Percentiles rank a stretch among this genome's conserved stretches.
Conservation (phyloP, 192 early-diverging fungal genomes). For the Dissophora globulifera region DNA sequence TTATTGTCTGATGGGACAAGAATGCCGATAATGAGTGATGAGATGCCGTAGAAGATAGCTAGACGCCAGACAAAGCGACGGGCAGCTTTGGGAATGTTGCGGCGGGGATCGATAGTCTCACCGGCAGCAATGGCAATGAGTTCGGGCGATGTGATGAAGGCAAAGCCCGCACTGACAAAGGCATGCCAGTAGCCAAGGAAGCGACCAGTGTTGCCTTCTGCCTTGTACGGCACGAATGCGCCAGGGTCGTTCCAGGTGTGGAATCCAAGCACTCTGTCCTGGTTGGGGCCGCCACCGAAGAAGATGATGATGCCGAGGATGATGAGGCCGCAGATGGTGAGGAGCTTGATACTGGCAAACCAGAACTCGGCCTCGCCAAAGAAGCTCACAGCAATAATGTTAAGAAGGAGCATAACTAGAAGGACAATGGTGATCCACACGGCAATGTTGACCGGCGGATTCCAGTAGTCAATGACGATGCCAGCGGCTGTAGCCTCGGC, state of each 20-base stretch:
- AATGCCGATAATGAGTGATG: conserved; percentile 76
- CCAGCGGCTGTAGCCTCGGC: conserved; percentile 85
- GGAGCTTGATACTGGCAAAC: conserved; percentile 86
- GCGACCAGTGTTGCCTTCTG: conserved; percentile 71
- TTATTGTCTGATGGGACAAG: conserved; percentile 73
- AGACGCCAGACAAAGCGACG: conserved; percentile 81
- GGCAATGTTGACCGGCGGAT: conserved; percentile 39
- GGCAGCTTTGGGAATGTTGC: conserved; percentile 79
- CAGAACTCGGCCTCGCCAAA: conserved; percentile 94
- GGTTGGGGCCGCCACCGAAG: conserved; percentile 70
- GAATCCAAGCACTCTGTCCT: too few species aligned
- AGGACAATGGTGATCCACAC: conserved; percentile 66
- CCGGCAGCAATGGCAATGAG: conserved; percentile 92
- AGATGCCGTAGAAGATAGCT: conserved; percentile 72
- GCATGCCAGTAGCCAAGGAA: too few species aligned
- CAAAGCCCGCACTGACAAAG: too few species aligned
- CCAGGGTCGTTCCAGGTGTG: conserved; percentile 70
- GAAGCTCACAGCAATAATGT: conserved; percentile 76
- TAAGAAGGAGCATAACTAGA: conserved; percentile 73
- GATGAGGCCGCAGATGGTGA: conserved; percentile 87
- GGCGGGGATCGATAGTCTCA: conserved; percentile 79
- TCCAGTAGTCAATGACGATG: conserved; percentile 81
- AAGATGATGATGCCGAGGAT: conserved; percentile 81
- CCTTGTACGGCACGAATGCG: conserved; percentile 66
- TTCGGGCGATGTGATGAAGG: conserved; percentile 92